Percentiles rank a stretch among this genome's conserved stretches.
Evolutionary conservation across 495 filamentous ascomycete species (phyloP).

Genomic region (Hypoxylon trugodes): DNA sequence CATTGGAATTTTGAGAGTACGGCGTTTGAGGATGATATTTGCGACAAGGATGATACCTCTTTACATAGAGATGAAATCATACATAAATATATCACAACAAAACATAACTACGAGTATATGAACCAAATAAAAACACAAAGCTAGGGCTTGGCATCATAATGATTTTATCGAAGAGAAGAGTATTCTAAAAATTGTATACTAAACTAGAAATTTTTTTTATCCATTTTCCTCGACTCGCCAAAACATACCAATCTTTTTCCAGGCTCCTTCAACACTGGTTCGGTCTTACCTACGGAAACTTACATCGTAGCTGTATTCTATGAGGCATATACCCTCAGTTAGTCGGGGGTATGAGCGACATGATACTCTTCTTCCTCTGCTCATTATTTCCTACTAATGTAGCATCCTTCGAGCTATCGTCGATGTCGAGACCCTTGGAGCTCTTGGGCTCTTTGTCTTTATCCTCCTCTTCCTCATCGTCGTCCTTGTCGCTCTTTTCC

Average conservation of each 20-base stretch:
- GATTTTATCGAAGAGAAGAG: too few relatives aligned
- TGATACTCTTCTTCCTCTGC: conserved; percentile 44
- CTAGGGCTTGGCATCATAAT: too few relatives aligned
- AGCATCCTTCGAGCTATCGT: conserved; percentile 59
- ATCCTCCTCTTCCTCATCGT: conserved; percentile 32
- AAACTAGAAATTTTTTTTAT: neutral
- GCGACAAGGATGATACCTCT: conserved; percentile 28
- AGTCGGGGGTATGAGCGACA: conserved; percentile 20
- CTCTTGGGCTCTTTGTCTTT: conserved; percentile 41
- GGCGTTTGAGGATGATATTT: conserved; percentile 12
- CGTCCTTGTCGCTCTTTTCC: conserved; percentile 37
- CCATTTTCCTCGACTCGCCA: neutral
- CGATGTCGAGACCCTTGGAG: conserved; percentile 55
- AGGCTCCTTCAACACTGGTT: neutral
- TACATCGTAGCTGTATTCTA: neutral
- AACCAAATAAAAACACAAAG: too few relatives aligned
- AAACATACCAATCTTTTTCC: neutral
- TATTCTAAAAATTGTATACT: too few relatives aligned
- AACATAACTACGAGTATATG: too few relatives aligned
- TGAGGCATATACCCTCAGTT: neutral
- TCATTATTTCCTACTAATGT: conserved; percentile 44
- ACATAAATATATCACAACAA: too few relatives aligned
- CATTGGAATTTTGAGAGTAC: neutral
- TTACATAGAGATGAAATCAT: too few relatives aligned
- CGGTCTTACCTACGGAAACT: conserved; percentile 4